Conservation (phyloP, 129 eudicot genomes). For the Sambucus nigra region DNA sequence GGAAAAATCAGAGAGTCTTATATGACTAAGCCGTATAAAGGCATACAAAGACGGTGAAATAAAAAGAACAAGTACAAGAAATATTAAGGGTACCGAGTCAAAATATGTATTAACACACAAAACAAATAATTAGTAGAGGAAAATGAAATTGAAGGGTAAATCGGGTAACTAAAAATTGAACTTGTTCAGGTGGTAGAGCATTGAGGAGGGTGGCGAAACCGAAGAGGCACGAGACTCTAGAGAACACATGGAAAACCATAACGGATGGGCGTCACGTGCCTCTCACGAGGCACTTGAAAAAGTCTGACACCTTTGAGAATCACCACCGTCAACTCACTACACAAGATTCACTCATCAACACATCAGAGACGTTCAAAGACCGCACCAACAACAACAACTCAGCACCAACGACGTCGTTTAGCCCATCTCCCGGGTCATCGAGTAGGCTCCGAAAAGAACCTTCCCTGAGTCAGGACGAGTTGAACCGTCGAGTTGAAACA, state of each 20-base stretch:
- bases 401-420: not conserved
- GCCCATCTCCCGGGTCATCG: conserved; percentile 14
- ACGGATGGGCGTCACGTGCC: conserved; percentile 68
- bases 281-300: conserved; percentile 40
- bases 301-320: conserved; percentile 35
- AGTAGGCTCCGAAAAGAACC: conserved; percentile 54
- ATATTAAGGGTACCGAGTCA: too few species aligned
- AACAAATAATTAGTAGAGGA: too few species aligned
- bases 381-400: conserved; percentile 26
- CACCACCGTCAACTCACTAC: conserved; percentile 17
- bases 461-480: conserved; percentile 71
- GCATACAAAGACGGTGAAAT: too few species aligned
- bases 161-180: not conserved
- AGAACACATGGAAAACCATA: conserved; percentile 68
- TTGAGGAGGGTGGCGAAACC: conserved; percentile 39
- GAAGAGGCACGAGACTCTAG: conserved; percentile 50
- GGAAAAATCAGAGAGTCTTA: too few species aligned
- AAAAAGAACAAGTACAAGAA: too few species aligned
- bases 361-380: conserved; percentile 40
- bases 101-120: too few species aligned
- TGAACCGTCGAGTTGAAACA: conserved; percentile 85
- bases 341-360: conserved; percentile 9
- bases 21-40: too few species aligned
- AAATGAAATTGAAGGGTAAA: conserved; percentile 7
- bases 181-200: conserved; percentile 36